Evolutionary conservation across 768 basidiomycete species (phyloP), one percentile per base, ranked within the genome.

Genomic region (Psilocybe sp.): DNA sequence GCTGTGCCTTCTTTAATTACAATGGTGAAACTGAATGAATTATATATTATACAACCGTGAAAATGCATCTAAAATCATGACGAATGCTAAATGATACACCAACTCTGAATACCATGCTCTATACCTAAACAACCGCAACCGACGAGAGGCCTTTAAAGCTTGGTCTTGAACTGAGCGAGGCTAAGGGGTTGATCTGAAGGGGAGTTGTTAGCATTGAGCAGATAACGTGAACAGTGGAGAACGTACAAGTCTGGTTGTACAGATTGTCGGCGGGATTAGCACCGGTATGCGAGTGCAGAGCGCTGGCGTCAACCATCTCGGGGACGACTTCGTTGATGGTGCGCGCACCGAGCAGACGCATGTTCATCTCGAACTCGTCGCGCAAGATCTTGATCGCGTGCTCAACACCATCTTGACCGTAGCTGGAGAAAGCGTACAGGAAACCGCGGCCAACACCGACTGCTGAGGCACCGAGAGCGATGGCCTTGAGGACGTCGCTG

Each of bases 361-460:
- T 79, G 69, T 96, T 94, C 96, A 98, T 98, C 74, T 95, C 91
- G 59, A 98, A 92, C 65, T 98, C 95, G 56, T 93, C 92, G 89
- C 78, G 77, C 40, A 95, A 66, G 44, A 96, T 90, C 60, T 89
- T 78, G 41, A 96, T 62, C 2, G 90, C 89, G 54, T 77, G 81
- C 49, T 89, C 85, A 23, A 96, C 87, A 14, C 95, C 95, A 16
- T 91, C 90, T 40, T 79, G 72, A 0, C 96, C 96, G 61, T 96
- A 97, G 1, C 89, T 75, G 13, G 85, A 92, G 71, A 86, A 93
- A 0, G 92, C 84, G 60, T 92, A 95, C 40, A 93, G 56, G 71
- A 93, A 92, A 10, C 90, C 89, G 18, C 93, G 79, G 5, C 92
- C 91, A 15, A 93, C 71, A n/a, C 90, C 89, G 20, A 93, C 66